Evolutionary conservation across 176 grass and related monocot species (phyloP).

Genomic region (Rhynchospora tenuis): DNA sequence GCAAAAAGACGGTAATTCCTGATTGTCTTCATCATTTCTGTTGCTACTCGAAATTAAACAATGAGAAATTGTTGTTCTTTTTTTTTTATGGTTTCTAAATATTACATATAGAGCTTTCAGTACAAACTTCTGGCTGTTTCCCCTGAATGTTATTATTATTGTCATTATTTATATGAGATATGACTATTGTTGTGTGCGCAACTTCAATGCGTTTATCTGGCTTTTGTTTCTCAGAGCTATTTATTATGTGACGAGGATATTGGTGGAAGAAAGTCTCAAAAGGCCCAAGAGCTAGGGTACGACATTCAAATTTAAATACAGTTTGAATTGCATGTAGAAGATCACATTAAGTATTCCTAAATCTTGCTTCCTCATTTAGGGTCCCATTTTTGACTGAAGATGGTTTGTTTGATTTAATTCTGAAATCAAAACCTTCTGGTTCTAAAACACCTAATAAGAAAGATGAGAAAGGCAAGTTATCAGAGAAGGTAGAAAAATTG

Average conservation of each 20-base stretch:
- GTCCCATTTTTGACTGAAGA: constrained; percentile 84
- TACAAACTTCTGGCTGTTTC: not conserved
- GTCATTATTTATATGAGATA: not conserved
- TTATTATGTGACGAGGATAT: constrained; percentile 92
- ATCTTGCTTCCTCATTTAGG: constrained; percentile 38
- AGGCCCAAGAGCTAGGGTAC: constrained; percentile 90
- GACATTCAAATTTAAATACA: constrained; percentile 8
- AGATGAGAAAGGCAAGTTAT: constrained; percentile 39
- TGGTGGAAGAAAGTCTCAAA: constrained; percentile 92
- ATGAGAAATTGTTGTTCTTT: not conserved
- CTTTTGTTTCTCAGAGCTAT: constrained; percentile 50
- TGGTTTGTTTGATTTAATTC: constrained; percentile 93
- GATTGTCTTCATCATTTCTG: not conserved
- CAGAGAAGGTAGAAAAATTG: constrained; percentile 47
- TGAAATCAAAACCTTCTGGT: constrained; percentile 64
- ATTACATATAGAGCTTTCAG: not conserved
- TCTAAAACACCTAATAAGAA: constrained; percentile 40
- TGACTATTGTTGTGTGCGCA: not conserved
- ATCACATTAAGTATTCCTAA: not conserved
- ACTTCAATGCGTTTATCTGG: not conserved
- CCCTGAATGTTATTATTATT: constrained; percentile 18
- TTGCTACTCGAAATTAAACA: not conserved
- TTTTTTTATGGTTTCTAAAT: not conserved
- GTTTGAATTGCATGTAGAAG: not conserved
- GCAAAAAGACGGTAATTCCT: constrained; percentile 86